Evolutionary conservation across 139 green algal genomes (phyloP).

Genomic region (Yamagishiella unicocca): DNA sequence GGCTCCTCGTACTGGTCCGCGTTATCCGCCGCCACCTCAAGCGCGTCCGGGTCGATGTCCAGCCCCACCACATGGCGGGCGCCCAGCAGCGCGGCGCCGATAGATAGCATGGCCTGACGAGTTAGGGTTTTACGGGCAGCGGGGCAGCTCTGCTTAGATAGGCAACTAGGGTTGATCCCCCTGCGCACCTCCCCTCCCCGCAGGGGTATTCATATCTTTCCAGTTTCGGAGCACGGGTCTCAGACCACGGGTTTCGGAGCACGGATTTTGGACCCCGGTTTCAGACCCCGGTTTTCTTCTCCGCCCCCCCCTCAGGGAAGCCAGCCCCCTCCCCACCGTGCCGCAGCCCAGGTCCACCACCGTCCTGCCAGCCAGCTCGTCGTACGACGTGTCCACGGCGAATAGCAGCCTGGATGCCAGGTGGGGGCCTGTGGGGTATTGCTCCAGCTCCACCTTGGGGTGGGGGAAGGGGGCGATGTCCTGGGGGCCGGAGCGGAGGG

Average conservation of each 20-base stretch:
- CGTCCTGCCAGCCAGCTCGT: slow-evolving; percentile 80
- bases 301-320: no score
- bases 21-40: slow-evolving; percentile 81
- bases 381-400: slow-evolving; percentile 78
- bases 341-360: slow-evolving; percentile 94
- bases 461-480: slow-evolving; percentile 81
- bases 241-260: no score
- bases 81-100: slow-evolving; percentile 86
- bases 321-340: no score
- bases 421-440: slow-evolving; percentile 93
- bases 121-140: neutral
- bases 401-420: slow-evolving; percentile 90
- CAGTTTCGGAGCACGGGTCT: no score
- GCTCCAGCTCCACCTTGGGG: slow-evolving; percentile 92
- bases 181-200: no score
- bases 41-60: slow-evolving; percentile 89
- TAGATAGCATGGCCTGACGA: slow-evolving; percentile 87
- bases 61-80: slow-evolving; percentile 84
- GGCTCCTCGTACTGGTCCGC: slow-evolving; percentile 79
- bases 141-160: no score
- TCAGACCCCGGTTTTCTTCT: no score
- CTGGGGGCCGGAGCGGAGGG: slow-evolving; percentile 48
- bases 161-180: no score
- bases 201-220: no score
- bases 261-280: no score